Base-by-base conservation (phyloP, 306 rosid species). In the Cyamopsis tetragonoloba region DNA sequence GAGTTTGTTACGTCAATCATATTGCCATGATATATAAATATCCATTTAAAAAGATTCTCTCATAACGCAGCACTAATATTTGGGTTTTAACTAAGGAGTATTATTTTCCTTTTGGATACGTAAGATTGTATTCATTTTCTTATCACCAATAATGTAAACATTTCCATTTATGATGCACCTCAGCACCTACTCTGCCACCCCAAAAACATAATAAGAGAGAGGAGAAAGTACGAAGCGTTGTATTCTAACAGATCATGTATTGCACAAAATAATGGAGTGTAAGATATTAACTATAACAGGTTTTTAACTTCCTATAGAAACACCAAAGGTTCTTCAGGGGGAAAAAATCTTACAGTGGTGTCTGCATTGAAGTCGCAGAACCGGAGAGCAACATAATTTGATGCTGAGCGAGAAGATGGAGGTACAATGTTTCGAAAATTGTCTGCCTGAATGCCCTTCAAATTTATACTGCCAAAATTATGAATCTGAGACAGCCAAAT, bases 391-490 rank as follows among this genome's bases (percentile, higher is more conserved):
- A 93, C 81, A 12, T 88, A 89, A 74, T 93, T 93, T 39, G 89
- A 76, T 20, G 98, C 71, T 37, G 97, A 81, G 49, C 98, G 98
- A 59, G 98, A 93, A 44, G 88, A 74, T 10, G 93, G 91, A 75
- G 98, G 98, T 66, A 93, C 76, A 30, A 88, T 64, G 73, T 89
- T 84, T 84, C 86, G 66, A 24, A 75, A 62, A 77, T 93, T 84
- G 81, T 88, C 98, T 41, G 91, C 83, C 70, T 89, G 98, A 82
- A 89, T 86, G 74, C 81, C 90, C 88, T 88, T 93, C 89, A 93
- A 78, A 77, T 93, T 93, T 75, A 93, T 86, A 83, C 97, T 93
- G 96, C 90, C 86, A 93, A 89, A 89, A 89, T 76, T 68, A 85
- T 54, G 86, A 89, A 87, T 85, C 86, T 79, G 87, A 85, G 95